Evolutionary conservation across 176 grass and related monocot genomes (phyloP).

Genomic region (Ensete glaucum): DNA sequence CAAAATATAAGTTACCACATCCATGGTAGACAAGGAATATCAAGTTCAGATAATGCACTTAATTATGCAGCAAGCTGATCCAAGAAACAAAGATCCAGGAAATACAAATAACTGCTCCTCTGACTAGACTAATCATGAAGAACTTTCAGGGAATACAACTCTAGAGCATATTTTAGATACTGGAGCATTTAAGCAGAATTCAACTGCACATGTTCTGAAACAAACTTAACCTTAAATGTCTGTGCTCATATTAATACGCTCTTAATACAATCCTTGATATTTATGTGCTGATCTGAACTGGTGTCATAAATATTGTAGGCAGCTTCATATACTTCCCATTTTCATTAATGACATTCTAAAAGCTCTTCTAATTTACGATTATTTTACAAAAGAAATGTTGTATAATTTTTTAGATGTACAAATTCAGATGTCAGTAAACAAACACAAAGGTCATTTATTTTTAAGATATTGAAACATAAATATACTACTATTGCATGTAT

Average conservation of each 20-base stretch:
- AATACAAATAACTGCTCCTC: not conserved
- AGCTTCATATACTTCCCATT: not conserved
- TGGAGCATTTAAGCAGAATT: not conserved
- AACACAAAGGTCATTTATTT: not conserved
- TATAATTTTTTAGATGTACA: too few species aligned
- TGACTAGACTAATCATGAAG: not conserved
- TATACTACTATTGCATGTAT: not conserved
- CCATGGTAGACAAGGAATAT: not conserved
- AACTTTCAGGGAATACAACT: not conserved
- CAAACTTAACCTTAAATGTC: not conserved
- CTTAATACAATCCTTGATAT: too few species aligned
- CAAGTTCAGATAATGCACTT: not conserved
- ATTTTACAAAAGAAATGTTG: not conserved
- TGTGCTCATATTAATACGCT: not conserved
- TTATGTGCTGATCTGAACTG: too few species aligned
- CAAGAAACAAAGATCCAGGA: not conserved
- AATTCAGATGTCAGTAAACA: too few species aligned
- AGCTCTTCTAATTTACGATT: not conserved
- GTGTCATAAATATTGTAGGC: not conserved
- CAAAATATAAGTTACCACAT: not conserved
- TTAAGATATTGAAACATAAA: not conserved
- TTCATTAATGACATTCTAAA: not conserved
- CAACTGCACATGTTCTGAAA: not conserved
- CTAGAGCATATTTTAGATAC: not conserved
- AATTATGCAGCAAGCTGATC: not conserved